Percentiles rank a stretch among this genome's conserved stretches.
Conservation (phyloP, 1,139 yeast species). For the Saccharomycopsis hybrid region DNA sequence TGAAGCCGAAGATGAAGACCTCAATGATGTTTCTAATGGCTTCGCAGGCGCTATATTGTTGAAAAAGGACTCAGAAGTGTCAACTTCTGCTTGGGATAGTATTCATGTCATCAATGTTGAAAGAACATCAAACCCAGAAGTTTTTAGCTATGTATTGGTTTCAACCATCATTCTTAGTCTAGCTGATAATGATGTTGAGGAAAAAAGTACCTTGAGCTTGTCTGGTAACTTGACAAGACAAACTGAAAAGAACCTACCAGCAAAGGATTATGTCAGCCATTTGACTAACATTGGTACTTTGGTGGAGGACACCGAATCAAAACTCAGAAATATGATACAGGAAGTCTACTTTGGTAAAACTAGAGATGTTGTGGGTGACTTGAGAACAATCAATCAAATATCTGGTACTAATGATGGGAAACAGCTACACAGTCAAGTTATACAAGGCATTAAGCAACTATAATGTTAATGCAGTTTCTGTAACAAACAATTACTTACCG, state of each 20-base stretch:
- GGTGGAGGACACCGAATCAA: conserved; percentile 84
- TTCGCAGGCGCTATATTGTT: conserved; percentile 91
- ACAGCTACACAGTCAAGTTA: conserved; percentile 9
- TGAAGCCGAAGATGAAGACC: conserved; percentile 32
- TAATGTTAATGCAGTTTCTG: background rate
- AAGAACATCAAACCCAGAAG: conserved; percentile 38
- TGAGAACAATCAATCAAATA: conserved; percentile 43
- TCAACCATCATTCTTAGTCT: conserved; percentile 83
- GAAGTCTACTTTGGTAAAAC: conserved; percentile 96
- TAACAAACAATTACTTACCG: background rate
- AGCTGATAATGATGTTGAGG: conserved; percentile 24
- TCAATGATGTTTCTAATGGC: conserved; percentile 33
- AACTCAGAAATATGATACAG: conserved; percentile 78
- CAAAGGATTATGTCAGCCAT: conserved; percentile 49
- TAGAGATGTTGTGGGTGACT: conserved; percentile 72
- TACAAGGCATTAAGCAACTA: conserved; percentile 12
- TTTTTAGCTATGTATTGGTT: conserved; percentile 58
- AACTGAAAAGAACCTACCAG: conserved; percentile 43
- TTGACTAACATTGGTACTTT: conserved; percentile 79
- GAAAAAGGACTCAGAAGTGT: conserved; percentile 55
- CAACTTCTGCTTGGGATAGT: conserved; percentile 76
- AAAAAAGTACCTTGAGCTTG: conserved; percentile 40
- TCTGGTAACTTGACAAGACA: conserved; percentile 87
- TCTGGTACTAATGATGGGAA: conserved; percentile 7
- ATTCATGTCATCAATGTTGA: conserved; percentile 86